These are phyloP conservation scores for Macadamia integrifolia DNA, from an alignment of 164 flowering plant genomes.

Conservation along the genomic window DNA sequence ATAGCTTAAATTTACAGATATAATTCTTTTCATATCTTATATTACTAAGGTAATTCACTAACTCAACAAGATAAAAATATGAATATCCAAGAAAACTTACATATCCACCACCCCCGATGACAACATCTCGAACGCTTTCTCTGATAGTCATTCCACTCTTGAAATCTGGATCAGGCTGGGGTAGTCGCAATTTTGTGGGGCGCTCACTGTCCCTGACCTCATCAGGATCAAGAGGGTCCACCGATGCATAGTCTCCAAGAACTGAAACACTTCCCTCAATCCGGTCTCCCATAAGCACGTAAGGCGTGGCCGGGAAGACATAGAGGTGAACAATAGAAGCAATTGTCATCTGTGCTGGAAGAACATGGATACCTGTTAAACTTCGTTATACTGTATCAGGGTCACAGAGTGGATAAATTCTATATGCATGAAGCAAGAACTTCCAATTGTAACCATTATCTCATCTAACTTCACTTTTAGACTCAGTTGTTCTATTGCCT, in stretches of 20 bases:
- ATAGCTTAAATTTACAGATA: too few relatives aligned
- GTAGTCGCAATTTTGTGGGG: constrained; percentile 87
- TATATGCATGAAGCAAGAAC: not conserved
- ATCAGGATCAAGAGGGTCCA: constrained; percentile 90
- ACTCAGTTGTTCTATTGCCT: too few relatives aligned
- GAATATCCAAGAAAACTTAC: constrained; percentile 41
- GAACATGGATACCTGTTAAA: constrained; percentile 38
- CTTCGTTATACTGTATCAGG: constrained; percentile 11
- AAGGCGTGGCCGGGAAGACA: constrained; percentile 92
- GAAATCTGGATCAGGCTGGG: constrained; percentile 56
- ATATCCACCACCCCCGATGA: constrained; percentile 86
- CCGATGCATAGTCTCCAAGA: constrained; percentile 90
- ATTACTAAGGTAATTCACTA: not conserved
- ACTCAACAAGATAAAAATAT: not conserved
- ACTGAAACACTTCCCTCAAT: constrained; percentile 67
- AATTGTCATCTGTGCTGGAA: constrained; percentile 96
- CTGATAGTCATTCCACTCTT: constrained; percentile 71
- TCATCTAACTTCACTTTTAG: too few relatives aligned
- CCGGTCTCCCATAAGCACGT: constrained; percentile 80
- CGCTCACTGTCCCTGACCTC: constrained; percentile 96
- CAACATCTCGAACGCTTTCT: constrained; percentile 89
- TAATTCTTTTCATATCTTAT: too few relatives aligned
- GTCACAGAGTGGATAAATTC: not conserved
- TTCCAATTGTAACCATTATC: too few relatives aligned
- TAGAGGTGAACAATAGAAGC: constrained; percentile 90